Evolutionary conservation across 306 rosid species (phyloP).

Genomic region (Sicyos baderoa): DNA sequence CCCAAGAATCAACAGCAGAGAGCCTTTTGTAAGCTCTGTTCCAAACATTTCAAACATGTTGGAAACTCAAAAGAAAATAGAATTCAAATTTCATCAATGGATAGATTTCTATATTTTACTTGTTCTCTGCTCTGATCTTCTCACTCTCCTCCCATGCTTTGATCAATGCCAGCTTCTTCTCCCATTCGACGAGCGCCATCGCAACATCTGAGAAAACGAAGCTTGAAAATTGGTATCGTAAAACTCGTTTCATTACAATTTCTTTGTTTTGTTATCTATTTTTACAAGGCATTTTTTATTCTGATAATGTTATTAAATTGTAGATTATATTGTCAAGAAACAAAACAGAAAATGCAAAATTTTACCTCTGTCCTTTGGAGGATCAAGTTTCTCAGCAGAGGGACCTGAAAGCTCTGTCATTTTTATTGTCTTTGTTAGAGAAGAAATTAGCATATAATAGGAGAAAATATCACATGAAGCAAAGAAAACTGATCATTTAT

Average conservation of each 20-base stretch:
- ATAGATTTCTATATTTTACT: slow-evolving; percentile 26
- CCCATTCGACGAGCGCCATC: slow-evolving; percentile 47
- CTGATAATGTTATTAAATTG: not conserved
- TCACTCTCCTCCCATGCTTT: slow-evolving; percentile 97
- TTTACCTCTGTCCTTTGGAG: slow-evolving; percentile 39
- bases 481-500: not conserved
- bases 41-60: slow-evolving; percentile 11
- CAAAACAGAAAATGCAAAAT: not conserved
- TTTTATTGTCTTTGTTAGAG: not conserved
- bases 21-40: slow-evolving; percentile 57
- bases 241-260: not conserved
- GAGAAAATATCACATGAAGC: not conserved
- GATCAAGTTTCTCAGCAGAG: slow-evolving; percentile 24
- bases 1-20: slow-evolving; percentile 61
- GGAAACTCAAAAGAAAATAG: not conserved
- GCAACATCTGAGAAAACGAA: slow-evolving; percentile 33
- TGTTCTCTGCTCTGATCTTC: slow-evolving; percentile 71
- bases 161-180: slow-evolving; percentile 71
- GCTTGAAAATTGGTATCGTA: not conserved
- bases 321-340: not conserved
- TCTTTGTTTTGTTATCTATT: not conserved
- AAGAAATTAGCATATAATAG: not conserved
- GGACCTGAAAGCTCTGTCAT: slow-evolving; percentile 38
- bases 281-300: not conserved
- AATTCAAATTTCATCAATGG: not conserved